phyloP scores from a whole-genome alignment of 345 rosid genomes.

The Camelina sativa region DNA sequence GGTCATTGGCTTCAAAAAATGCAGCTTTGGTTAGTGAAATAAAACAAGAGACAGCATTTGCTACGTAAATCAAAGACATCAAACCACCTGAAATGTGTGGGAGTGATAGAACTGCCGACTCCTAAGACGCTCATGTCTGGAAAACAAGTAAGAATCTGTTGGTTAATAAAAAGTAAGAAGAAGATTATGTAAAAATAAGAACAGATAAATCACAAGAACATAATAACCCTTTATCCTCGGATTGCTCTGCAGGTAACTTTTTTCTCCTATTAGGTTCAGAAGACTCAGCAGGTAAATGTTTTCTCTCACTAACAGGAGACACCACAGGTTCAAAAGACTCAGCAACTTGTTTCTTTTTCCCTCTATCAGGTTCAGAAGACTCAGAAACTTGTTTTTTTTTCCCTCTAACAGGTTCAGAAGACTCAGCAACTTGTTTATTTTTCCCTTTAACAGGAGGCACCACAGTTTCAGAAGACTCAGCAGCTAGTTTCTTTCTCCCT shows the following conservation, averaged over 20 bases:
- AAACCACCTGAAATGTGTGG: slow-evolving; percentile 80
- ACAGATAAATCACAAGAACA: background rate
- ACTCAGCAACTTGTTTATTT: too few relatives aligned
- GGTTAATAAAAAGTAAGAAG: background rate
- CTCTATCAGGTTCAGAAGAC: too few relatives aligned
- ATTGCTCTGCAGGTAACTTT: slow-evolving; percentile 53
- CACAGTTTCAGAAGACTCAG: slow-evolving; percentile 48
- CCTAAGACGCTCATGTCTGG: slow-evolving; percentile 63
- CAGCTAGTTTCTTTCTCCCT: background rate
- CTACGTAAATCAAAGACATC: background rate
- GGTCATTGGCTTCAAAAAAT: slow-evolving; percentile 63
- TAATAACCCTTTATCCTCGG: slow-evolving; percentile 62
- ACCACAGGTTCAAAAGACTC: too few relatives aligned
- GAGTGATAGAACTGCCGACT: slow-evolving; percentile 85
- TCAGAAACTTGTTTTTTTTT: too few relatives aligned
- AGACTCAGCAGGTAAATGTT: too few relatives aligned
- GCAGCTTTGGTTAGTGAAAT: slow-evolving; percentile 15
- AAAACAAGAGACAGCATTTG: slow-evolving; percentile 12
- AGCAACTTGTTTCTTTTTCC: too few relatives aligned
- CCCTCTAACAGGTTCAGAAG: too few relatives aligned
- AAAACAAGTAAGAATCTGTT: slow-evolving; percentile 22
- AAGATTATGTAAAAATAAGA: background rate
- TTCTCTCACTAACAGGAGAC: too few relatives aligned
- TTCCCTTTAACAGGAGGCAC: slow-evolving; percentile 44
- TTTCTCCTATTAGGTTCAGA: slow-evolving; percentile 45